phyloP scores from a whole-genome alignment of 768 basidiomycete genomes.

The Lactarius vividus region DNA sequence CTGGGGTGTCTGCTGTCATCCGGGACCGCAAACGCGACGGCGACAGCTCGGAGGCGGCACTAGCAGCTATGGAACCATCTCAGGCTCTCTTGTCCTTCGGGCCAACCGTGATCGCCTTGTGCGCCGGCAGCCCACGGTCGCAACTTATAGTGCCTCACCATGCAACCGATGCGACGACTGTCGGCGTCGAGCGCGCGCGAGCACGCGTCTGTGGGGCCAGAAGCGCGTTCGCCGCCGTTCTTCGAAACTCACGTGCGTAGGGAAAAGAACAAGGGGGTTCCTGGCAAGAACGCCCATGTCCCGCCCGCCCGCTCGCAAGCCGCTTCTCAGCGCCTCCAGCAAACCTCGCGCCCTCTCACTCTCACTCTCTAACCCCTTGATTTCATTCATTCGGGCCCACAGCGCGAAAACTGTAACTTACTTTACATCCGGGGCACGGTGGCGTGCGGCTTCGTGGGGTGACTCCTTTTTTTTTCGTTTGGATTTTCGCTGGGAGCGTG shows the following conservation, averaged over 20 bases:
- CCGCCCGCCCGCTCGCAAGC: background rate
- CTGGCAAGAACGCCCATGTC: slow-evolving; percentile 2
- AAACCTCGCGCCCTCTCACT: background rate
- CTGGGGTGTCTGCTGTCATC: too few relatives aligned
- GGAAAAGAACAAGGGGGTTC: slow-evolving; percentile 19
- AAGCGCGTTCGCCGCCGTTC: background rate
- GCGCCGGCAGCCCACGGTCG: background rate
- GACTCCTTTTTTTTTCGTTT: background rate
- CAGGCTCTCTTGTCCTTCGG: background rate
- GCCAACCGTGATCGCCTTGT: background rate
- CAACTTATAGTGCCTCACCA: background rate
- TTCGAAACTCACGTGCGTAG: slow-evolving; percentile 9
- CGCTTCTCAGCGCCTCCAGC: background rate
- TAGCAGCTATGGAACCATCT: background rate
- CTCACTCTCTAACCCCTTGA: background rate
- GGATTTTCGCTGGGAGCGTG: background rate
- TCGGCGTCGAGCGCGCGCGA: background rate
- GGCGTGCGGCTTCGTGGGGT: background rate
- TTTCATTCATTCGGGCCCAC: background rate
- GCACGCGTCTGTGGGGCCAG: background rate
- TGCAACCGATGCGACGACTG: background rate
- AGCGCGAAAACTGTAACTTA: background rate
- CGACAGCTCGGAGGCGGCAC: background rate
- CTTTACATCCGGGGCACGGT: background rate
- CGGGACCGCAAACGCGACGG: background rate